Evolutionary conservation across 2,329 filamentous ascomycete genomes (phyloP).

Genomic region (Neurospora sp.): DNA sequence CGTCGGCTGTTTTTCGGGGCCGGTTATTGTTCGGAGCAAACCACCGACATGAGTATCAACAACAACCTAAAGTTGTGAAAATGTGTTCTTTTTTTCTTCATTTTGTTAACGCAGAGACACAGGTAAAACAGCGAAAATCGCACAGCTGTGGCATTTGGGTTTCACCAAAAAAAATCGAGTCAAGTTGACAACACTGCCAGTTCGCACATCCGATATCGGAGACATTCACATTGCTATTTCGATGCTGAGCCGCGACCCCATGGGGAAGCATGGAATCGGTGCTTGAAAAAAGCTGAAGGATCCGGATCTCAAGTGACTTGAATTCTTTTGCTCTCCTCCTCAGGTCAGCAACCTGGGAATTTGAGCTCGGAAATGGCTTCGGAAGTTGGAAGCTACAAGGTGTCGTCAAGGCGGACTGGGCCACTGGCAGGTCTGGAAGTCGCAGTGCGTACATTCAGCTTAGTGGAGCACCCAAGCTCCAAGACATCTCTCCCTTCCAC

Average conservation of each 20-base stretch:
- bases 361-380: background rate
- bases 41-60: background rate
- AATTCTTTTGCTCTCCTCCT: background rate
- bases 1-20: background rate
- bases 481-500: background rate
- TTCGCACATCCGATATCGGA: background rate
- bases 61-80: background rate
- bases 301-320: background rate
- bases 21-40: background rate
- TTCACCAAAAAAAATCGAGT: background rate
- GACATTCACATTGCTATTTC: background rate
- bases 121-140: background rate
- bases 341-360: background rate
- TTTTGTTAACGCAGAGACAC: background rate
- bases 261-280: background rate
- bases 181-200: background rate
- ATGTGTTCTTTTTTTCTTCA: background rate
- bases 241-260: background rate
- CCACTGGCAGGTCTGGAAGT: too few relatives aligned
- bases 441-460: background rate
- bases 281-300: background rate
- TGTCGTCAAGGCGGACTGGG: background rate
- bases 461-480: background rate
- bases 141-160: background rate
- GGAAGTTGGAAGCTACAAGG: background rate